Percentiles rank a stretch among this genome's conserved stretches.
These are phyloP conservation scores for Spinacia oleracea DNA, from an alignment of 179 eudicot species.

Conservation along the genomic window DNA sequence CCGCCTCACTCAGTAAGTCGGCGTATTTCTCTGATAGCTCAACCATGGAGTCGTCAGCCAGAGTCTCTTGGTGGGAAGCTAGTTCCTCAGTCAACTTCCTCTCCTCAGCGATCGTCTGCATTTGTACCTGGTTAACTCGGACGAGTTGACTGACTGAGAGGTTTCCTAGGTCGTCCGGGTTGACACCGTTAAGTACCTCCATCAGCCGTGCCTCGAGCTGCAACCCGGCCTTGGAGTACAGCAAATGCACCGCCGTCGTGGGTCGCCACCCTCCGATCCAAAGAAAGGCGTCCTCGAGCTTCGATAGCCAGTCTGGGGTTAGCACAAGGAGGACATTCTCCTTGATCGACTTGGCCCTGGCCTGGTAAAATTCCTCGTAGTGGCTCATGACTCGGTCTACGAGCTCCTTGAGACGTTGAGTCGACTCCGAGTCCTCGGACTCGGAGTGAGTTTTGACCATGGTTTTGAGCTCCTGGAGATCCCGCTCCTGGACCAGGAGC, in stretches of 20 bases:
- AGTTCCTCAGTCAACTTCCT: constrained; percentile 45
- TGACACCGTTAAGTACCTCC: constrained; percentile 47
- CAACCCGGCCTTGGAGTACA: constrained; percentile 57
- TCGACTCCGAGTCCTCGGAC: background rate
- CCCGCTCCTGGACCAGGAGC: background rate
- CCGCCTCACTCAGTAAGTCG: constrained; percentile 32
- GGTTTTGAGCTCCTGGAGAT: background rate
- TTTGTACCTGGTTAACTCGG: constrained; percentile 35
- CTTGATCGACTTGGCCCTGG: background rate
- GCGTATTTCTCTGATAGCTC: constrained; percentile 51
- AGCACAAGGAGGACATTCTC: background rate
- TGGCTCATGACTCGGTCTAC: constrained; percentile 1
- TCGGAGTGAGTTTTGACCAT: background rate
- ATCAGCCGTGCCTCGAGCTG: constrained; percentile 58
- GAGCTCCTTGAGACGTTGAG: background rate
- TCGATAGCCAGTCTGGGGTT: background rate
- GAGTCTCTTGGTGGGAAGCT: constrained; percentile 66
- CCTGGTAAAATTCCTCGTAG: constrained; percentile 6
- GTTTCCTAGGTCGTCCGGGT: constrained; percentile 30
- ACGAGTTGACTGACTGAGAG: background rate
- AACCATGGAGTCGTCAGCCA: constrained; percentile 77
- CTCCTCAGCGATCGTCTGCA: constrained; percentile 34
- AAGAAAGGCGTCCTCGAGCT: background rate
- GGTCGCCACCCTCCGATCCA: constrained; percentile 32
- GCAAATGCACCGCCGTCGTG: constrained; percentile 55